These are phyloP conservation scores for Rhodotorula diobovata DNA, from an alignment of 768 basidiomycete genomes.

Conservation along the genomic window DNA sequence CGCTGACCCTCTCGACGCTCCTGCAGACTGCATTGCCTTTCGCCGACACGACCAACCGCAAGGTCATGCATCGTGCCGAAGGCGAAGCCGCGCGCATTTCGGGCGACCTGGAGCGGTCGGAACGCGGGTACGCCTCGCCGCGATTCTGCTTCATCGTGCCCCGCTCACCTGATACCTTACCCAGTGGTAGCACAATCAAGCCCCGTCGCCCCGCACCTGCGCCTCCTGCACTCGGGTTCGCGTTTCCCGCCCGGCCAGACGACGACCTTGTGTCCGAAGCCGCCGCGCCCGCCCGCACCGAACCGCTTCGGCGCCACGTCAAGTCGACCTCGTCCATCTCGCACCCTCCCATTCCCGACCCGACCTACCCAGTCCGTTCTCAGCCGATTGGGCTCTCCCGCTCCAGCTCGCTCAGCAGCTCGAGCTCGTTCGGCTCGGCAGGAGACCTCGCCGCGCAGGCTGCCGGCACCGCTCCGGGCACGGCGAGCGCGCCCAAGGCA, in stretches of 20 bases:
- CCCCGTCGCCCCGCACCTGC: conserved; percentile 3
- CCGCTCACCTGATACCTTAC: not conserved
- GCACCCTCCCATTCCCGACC: conserved; percentile 17
- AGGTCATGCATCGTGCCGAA: no score
- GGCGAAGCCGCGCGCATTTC: no score
- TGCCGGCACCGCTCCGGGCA: no score
- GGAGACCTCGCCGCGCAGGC: not conserved
- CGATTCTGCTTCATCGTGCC: not conserved
- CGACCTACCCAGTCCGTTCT: conserved; percentile 29
- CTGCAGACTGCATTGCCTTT: not conserved
- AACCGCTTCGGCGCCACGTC: not conserved
- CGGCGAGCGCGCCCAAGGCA: not conserved
- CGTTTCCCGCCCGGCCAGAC: not conserved
- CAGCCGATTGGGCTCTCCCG: conserved; percentile 30
- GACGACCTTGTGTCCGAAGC: not conserved
- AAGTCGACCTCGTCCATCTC: conserved; percentile 6
- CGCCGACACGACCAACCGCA: conserved; percentile 1
- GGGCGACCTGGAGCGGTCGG: no score
- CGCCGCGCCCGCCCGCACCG: not conserved
- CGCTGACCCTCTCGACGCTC: not conserved
- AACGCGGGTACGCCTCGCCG: not conserved
- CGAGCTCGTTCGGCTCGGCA: not conserved
- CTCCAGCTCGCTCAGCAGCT: conserved; percentile 1
- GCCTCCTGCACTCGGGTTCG: not conserved
- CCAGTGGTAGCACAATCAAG: not conserved